Percentiles rank a stretch among this genome's conserved stretches.
phyloP scores from a whole-genome alignment of 805 yeast genomes.

The Pichia deserticola region DNA sequence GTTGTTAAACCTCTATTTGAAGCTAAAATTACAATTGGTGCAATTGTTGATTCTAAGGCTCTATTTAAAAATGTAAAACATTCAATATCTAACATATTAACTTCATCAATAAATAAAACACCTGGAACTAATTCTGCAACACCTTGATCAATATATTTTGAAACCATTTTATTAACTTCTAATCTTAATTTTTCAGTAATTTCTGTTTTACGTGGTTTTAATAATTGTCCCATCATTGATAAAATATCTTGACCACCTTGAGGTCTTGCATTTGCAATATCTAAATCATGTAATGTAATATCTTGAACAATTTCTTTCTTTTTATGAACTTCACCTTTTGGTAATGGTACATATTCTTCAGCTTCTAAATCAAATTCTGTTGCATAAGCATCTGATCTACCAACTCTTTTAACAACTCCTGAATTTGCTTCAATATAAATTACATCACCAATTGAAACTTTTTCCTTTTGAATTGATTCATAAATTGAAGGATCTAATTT shows the following conservation, averaged over 20 bases:
- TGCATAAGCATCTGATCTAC: conserved; percentile 92
- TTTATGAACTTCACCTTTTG: conserved; percentile 97
- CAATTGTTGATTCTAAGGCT: conserved; percentile 92
- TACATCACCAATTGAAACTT: conserved; percentile 95
- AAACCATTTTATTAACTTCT: conserved; percentile 93
- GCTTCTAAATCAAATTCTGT: conserved; percentile 98
- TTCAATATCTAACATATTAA: conserved; percentile 96
- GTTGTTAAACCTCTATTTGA: conserved; percentile 93
- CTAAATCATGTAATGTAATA: conserved; percentile 95
- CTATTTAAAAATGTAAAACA: conserved; percentile 93
- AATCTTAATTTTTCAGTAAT: conserved; percentile 92
- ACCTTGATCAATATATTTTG: conserved; percentile 98
- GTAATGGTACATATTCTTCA: conserved; percentile 94
- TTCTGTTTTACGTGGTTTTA: conserved; percentile 96
- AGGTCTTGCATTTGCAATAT: conserved; percentile 93
- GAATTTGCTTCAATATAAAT: conserved; percentile 91
- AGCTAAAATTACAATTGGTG: conserved; percentile 97
- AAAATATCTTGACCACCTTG: conserved; percentile 96
- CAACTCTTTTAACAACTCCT: conserved; percentile 89
- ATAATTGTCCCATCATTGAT: conserved; percentile 95
- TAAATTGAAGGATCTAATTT: conserved; percentile 98
- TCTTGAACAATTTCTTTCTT: conserved; percentile 95
- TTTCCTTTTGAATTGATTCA: conserved; percentile 91
- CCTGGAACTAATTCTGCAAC: conserved; percentile 98
- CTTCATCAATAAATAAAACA: conserved; percentile 95